Base-by-base conservation (phyloP, 805 yeast species). In the Cyberlindnera samutprakarnensis region DNA sequence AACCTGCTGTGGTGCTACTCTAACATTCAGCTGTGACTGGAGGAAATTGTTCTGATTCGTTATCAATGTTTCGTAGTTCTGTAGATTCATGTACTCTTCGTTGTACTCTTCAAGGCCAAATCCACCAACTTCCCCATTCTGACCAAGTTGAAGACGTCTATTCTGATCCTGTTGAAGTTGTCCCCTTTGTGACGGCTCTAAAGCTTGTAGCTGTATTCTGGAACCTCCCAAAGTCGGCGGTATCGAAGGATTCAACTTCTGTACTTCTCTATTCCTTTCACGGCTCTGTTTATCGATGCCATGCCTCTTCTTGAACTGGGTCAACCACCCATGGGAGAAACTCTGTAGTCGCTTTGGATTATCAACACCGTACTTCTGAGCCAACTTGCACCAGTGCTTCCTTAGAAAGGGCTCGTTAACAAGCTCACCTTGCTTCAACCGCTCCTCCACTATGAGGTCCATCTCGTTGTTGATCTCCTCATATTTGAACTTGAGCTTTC, bases 311-410 rank as follows among this genome's bases (percentile, higher is more conserved):
- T 75, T 75, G 52, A 75, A 75, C 44, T 70, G 77, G 10, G 71
- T 59, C 26, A 75, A 52, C 81, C 81, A 75, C 7, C 82, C 82
- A 48, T 74, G 79, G 41, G 75, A 68, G 40, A 72, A 75, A 12
- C 66, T 61, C 18, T 61, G 64, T 34, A 69, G 49, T 33, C 82
- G 54, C 46, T 74, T 75, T 4, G 80, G 78, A 43, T 75, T 77
- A 7, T 66, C 70, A 3, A 75, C 78, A 8, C 79, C 80, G 46
- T 51, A 70, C 44, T 65, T 61, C 35, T 67, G 67, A 3, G 78
- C 80, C 44, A 61, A 70, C 19, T 62, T 54, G 11, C 65, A 57
- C 82, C 82, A 75, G 45, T 70, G 67, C 30, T 69, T 73, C 23
- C 79, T 54, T 27, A 75, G 51, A 6, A 72, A 56, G 2, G 78